Evolutionary conservation across 106 monocot species (phyloP), one percentile per base, ranked within the genome.

Genomic region (Chionographis japonica): DNA sequence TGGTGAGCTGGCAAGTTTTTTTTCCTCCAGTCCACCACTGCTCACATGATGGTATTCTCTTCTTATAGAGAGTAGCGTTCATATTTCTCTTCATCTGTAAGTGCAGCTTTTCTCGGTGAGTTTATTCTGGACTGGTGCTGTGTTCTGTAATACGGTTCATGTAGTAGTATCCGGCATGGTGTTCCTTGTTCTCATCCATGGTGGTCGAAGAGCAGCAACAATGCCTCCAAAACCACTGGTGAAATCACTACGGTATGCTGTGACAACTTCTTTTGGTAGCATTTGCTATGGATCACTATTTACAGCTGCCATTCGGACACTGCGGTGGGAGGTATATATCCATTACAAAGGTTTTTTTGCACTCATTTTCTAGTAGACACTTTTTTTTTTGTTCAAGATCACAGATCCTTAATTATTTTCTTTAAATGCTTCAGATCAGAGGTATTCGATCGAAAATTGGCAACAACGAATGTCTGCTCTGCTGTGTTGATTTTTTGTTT

Each of bases 1-100:
- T 92, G 97, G 97, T 98, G 97, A 98, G 97, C 74, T 82, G 97
- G 97, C 97, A 90, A 92, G 92, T 98, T 83, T 92, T 89, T 58
- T 0, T 27, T 75, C 42, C 67, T 77, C 56, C 51, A 50, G 50
- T 85, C 72, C 52, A 54, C 14, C 13, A 52, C 6, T 62, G 8
- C 53, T 52, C 17, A 63, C 19, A 37, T 55, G 50, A 3, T 39
- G 3, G 4, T 41, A 9, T 52, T 27, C 27, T 27, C 27, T 27
- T 27, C 27, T 27, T 27, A 0, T 27, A 27, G 27, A 27, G 27
- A 27, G 0, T 27, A 27, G 27, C 27, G 27, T 13, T 71, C 68
- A 70, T 72, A 17, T 56, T 50, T 55, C 37, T 65, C 41, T 59
- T 67, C 53, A 57, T 54, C 37, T 75, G 12, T 59, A 40, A 37